Evolutionary conservation across 1,284 basidiomycete genomes (phyloP).

Genomic region (Puccinia coronata): DNA sequence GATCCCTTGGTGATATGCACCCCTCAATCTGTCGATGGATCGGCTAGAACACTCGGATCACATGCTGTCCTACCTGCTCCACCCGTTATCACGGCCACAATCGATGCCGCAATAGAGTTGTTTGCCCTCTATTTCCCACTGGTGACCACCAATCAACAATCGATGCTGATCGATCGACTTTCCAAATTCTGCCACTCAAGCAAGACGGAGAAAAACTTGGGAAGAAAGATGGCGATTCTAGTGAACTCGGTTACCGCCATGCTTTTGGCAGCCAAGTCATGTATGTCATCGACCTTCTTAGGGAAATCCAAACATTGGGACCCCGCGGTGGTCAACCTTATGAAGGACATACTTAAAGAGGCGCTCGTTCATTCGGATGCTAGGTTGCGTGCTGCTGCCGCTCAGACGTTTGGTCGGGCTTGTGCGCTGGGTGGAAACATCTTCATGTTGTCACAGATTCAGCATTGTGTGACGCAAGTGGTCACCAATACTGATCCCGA

Average conservation of each 20-base stretch:
- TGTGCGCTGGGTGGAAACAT: constrained; percentile 79
- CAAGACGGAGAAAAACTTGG: constrained; percentile 83
- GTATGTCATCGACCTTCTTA: constrained; percentile 31
- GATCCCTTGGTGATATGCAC: constrained; percentile 44
- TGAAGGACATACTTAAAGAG: constrained; percentile 61
- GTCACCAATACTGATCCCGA: constrained; percentile 93
- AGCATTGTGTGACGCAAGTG: constrained; percentile 91
- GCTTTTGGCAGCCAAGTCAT: constrained; percentile 68
- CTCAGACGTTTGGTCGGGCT: constrained; percentile 85
- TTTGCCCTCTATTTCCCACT: constrained; percentile 75
- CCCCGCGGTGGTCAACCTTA: constrained; percentile 28
- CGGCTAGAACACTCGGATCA: constrained; percentile 11
- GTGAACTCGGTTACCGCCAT: constrained; percentile 82
- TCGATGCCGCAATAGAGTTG: constrained; percentile 83
- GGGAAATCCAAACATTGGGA: constrained; percentile 36
- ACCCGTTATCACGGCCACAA: constrained; percentile 76
- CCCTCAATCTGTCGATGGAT: constrained; percentile 41
- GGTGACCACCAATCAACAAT: constrained; percentile 72
- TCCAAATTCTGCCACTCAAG: constrained; percentile 66
- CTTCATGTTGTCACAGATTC: constrained; percentile 84
- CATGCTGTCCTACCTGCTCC: constrained; percentile 65
- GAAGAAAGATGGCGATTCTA: constrained; percentile 80
- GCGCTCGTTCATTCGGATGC: constrained; percentile 78
- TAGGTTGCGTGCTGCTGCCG: constrained; percentile 75
- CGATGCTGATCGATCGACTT: constrained; percentile 69